A percentile compares a stretch with the other conserved stretches of the same genome.
phyloP scores from a whole-genome alignment of 2,329 filamentous ascomycete genomes.

The Leptographium procerum region DNA sequence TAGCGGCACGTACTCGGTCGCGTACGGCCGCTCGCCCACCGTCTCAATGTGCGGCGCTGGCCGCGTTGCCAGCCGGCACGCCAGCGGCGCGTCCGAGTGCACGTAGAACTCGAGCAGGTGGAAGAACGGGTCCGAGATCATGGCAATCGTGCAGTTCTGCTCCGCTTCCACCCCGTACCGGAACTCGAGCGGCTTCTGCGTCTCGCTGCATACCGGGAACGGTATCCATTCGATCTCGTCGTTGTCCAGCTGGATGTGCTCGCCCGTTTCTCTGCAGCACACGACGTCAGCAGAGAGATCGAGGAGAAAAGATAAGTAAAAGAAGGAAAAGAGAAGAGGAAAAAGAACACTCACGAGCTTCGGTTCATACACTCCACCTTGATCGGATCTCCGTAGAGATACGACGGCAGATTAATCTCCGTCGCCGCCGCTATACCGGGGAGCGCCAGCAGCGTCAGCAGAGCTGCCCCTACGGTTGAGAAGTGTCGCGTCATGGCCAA shows the following conservation, averaged over 20 bases:
- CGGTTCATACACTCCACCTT: slow-evolving; percentile 64
- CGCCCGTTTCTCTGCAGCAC: slow-evolving; percentile 64
- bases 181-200: slow-evolving; percentile 68
- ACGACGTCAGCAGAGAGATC: not conserved
- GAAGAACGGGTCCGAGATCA: slow-evolving; percentile 70
- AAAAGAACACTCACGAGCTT: slow-evolving; percentile 45
- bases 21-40: slow-evolving; percentile 37
- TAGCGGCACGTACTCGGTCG: slow-evolving; percentile 63
- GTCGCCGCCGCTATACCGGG: slow-evolving; percentile 16
- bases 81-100: slow-evolving; percentile 86
- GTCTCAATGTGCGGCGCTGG: slow-evolving; percentile 48
- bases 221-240: slow-evolving; percentile 86
- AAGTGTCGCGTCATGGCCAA: not conserved
- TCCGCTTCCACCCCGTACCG: slow-evolving; percentile 75
- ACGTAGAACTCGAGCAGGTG: slow-evolving; percentile 95
- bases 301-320: not conserved
- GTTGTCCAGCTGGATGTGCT: slow-evolving; percentile 71
- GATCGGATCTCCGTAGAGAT: slow-evolving; percentile 56
- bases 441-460: not conserved
- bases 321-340: not conserved
- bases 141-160: slow-evolving; percentile 71
- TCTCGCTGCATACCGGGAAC: slow-evolving; percentile 86
- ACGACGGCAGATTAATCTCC: slow-evolving; percentile 42
- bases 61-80: slow-evolving; percentile 77
- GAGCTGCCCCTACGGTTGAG: not conserved